These are phyloP conservation scores for Schwanniomyces occidentalis DNA, from an alignment of 805 yeast species.

Conservation along the genomic window DNA sequence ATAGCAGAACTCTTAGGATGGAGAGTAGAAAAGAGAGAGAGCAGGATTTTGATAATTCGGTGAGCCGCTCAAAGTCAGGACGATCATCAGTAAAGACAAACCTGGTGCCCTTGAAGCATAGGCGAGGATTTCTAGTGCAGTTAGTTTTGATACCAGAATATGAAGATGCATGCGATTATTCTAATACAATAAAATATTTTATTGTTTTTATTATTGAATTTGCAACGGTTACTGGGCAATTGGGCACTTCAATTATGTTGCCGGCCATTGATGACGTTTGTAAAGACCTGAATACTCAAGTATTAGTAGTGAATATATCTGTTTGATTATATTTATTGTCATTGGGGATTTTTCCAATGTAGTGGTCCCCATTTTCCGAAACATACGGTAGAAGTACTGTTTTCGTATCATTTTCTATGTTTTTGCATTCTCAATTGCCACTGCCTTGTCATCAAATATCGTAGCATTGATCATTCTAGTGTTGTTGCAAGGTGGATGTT, in stretches of 20 bases:
- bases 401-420: conserved; percentile 65
- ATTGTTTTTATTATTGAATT: conserved; percentile 66
- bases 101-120: conserved; percentile 26
- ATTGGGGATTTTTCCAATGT: conserved; percentile 77
- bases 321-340: conserved; percentile 77
- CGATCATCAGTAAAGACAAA: conserved; percentile 6
- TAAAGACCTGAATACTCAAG: conserved; percentile 53
- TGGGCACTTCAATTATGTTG: conserved; percentile 82
- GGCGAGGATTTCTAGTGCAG: conserved; percentile 60
- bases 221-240: conserved; percentile 81
- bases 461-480: conserved; percentile 66
- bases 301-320: conserved; percentile 68
- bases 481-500: conserved; percentile 73
- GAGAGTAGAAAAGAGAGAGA: too few relatives aligned
- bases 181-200: conserved; percentile 46
- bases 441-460: conserved; percentile 64
- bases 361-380: conserved; percentile 88
- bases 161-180: conserved; percentile 67
- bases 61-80: neutral
- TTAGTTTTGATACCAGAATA: conserved; percentile 66
- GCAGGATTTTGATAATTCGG: too few relatives aligned
- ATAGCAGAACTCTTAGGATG: too few relatives aligned
- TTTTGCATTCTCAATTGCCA: conserved; percentile 71
- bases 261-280: conserved; percentile 73
- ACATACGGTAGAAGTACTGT: conserved; percentile 72